These are phyloP conservation scores for Talaromyces liani DNA, from an alignment of 495 filamentous ascomycete genomes.

Conservation along the genomic window DNA sequence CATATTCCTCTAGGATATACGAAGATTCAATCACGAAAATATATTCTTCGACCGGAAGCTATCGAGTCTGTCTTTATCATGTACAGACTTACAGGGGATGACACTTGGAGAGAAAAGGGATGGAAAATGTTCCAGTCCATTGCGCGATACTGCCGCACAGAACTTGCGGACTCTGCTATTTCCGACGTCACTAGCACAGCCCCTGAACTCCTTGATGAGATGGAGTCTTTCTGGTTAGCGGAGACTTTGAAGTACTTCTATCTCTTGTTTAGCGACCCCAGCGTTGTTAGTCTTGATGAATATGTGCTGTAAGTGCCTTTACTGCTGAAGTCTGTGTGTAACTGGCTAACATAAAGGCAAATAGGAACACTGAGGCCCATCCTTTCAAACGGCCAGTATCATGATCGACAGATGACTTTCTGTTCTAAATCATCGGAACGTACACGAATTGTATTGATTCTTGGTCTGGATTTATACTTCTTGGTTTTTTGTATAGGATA, in stretches of 20 bases:
- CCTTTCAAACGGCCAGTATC: constrained; percentile 41
- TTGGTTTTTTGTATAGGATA: not conserved
- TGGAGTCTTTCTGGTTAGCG: constrained; percentile 61
- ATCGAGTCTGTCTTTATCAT: constrained; percentile 96
- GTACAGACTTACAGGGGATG: constrained; percentile 83
- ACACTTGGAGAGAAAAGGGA: constrained; percentile 72
- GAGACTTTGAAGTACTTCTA: constrained; percentile 83
- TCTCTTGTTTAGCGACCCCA: constrained; percentile 62
- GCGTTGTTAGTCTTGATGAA: constrained; percentile 71
- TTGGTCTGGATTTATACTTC: not conserved
- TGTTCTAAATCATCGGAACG: not conserved
- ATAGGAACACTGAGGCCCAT: constrained; percentile 50
- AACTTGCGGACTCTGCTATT: constrained; percentile 65
- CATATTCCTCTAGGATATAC: constrained; percentile 61
- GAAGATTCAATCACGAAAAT: constrained; percentile 49
- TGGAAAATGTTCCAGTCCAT: constrained; percentile 88
- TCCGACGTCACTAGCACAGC: constrained; percentile 56
- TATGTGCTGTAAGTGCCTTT: constrained; percentile 58
- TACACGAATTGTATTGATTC: not conserved
- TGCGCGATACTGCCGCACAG: constrained; percentile 54
- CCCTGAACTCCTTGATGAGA: constrained; percentile 32
- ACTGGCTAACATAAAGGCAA: constrained; percentile 11
- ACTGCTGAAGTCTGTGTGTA: not conserved
- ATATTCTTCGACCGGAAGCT: constrained; percentile 85
- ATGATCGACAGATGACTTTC: constrained; percentile 9